Evolutionary conservation across 1,139 yeast genomes (phyloP).

Genomic region (Ogataea hybrid): DNA sequence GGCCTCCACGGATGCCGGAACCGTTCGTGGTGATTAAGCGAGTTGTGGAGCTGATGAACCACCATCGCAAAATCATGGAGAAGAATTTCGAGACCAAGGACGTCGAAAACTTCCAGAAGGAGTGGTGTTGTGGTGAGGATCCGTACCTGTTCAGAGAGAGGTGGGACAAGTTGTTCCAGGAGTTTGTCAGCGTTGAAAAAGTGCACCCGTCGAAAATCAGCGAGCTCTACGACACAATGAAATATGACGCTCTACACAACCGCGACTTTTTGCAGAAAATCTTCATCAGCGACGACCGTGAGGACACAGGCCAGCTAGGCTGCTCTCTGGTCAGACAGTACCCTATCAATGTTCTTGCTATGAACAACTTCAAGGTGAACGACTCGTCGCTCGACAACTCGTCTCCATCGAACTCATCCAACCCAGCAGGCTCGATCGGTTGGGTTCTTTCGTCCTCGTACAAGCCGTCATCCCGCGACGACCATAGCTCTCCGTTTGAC

Average conservation of each 20-base stretch:
- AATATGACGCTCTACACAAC: constrained; percentile 95
- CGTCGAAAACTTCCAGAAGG: constrained; percentile 64
- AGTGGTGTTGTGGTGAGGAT: constrained; percentile 98
- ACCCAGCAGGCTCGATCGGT: constrained; percentile 64
- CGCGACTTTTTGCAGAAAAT: constrained; percentile 82
- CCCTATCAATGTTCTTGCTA: constrained; percentile 76
- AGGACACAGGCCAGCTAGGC: constrained; percentile 38
- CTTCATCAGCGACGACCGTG: constrained; percentile 64
- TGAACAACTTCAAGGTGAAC: constrained; percentile 66
- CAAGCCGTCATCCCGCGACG: constrained; percentile 30
- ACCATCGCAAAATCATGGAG: constrained; percentile 82
- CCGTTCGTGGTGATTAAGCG: constrained; percentile 91
- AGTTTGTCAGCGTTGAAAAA: constrained; percentile 89
- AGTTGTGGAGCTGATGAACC: constrained; percentile 94
- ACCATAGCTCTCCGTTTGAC: constrained; percentile 62
- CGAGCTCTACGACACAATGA: constrained; percentile 97
- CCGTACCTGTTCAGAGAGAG: constrained; percentile 87
- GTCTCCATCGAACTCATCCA: constrained; percentile 28
- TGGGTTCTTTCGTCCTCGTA: constrained; percentile 61
- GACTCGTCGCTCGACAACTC: constrained; percentile 37
- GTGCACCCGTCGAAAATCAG: constrained; percentile 97
- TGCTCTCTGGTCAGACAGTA: constrained; percentile 68
- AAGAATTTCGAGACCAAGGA: constrained; percentile 71
- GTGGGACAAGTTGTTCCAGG: constrained; percentile 96
- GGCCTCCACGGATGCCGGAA: constrained; percentile 99